phyloP scores from a whole-genome alignment of 2,329 filamentous ascomycete species.

The Plectosphaerella cucumerina region DNA sequence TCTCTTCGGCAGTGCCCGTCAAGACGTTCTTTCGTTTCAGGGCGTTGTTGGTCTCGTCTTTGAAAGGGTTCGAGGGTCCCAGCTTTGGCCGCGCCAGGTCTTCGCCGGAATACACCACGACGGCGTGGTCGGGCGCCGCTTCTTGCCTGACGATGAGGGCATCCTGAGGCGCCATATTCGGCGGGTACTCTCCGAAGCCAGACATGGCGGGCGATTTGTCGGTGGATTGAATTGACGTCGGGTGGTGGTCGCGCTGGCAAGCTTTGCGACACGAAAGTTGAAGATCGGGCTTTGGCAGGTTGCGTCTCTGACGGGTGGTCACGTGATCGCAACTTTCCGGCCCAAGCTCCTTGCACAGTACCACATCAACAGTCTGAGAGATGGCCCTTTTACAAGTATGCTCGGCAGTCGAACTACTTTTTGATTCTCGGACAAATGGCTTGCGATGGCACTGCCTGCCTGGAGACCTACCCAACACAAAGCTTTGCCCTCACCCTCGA shows the following conservation, averaged over 20 bases:
- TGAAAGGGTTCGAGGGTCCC: conserved; percentile 74
- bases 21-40: conserved; percentile 77
- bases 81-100: conserved; percentile 62
- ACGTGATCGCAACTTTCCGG: conserved; percentile 8
- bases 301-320: conserved; percentile 3
- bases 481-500: too few relatives aligned
- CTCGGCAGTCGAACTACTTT: too few relatives aligned
- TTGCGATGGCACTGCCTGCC: too few relatives aligned
- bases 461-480: too few relatives aligned
- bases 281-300: too few relatives aligned
- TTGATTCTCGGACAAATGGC: too few relatives aligned
- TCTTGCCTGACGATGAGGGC: conserved; percentile 56
- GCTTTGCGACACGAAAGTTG: neutral
- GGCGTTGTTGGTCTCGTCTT: conserved; percentile 49
- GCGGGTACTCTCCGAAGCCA: conserved; percentile 59
- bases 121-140: conserved; percentile 53
- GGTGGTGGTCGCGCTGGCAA: conserved; percentile 4
- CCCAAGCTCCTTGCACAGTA: too few relatives aligned
- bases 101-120: conserved; percentile 65
- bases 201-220: conserved; percentile 41
- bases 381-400: too few relatives aligned
- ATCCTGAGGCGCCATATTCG: conserved; percentile 62
- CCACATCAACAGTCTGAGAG: too few relatives aligned
- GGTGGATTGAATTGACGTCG: neutral
- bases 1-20: conserved; percentile 85